Evolutionary conservation across 805 yeast species (phyloP).

Genomic region (Wickerhamomyces ciferrii): DNA sequence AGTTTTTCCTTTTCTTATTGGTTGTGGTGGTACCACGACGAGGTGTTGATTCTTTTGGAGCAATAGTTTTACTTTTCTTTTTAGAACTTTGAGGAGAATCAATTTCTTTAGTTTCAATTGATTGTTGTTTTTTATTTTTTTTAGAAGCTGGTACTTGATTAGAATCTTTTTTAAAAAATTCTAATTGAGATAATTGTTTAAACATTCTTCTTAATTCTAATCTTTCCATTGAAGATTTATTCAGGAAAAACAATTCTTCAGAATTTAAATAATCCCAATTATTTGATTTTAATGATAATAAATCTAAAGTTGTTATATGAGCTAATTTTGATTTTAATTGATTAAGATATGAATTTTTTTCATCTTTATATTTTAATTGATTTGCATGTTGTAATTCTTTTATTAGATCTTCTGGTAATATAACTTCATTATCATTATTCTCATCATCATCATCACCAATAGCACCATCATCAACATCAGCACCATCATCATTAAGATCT

Average conservation of each 20-base stretch:
- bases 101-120: not conserved
- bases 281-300: slow-evolving; percentile 17
- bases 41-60: not conserved
- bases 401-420: slow-evolving; percentile 10
- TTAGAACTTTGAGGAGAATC: not conserved
- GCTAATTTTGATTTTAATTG: slow-evolving; percentile 18
- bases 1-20: not conserved
- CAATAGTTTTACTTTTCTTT: not conserved
- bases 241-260: slow-evolving; percentile 21
- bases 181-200: slow-evolving; percentile 20
- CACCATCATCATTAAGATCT: not conserved
- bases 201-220: slow-evolving; percentile 21
- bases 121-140: not conserved
- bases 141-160: not conserved
- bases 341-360: slow-evolving; percentile 18
- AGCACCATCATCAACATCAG: slow-evolving; percentile 3
- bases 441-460: not conserved
- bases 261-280: slow-evolving; percentile 22
- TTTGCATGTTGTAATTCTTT: slow-evolving; percentile 16
- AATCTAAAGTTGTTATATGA: slow-evolving; percentile 21
- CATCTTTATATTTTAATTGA: slow-evolving; percentile 12
- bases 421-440: not conserved
- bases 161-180: slow-evolving; percentile 16
- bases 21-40: slow-evolving; percentile 1
- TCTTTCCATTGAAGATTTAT: slow-evolving; percentile 19